A percentile compares a stretch with the other conserved stretches of the same genome.
Conservation (phyloP, 2,329 filamentous ascomycete species). For the Ophiosphaerella herpotricha region DNA sequence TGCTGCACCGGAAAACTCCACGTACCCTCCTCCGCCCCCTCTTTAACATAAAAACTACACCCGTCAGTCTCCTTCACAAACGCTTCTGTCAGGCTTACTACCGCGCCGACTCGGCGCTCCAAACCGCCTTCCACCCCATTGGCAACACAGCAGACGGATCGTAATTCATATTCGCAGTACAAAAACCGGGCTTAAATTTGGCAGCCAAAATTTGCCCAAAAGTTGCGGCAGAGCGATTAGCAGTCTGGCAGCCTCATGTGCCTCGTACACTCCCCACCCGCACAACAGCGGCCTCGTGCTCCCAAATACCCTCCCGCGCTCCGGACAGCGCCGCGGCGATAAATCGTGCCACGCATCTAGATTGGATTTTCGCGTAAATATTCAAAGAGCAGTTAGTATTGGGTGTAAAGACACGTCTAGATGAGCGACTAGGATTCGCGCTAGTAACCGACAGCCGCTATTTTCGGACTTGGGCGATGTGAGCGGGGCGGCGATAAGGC, state of each 20-base stretch:
- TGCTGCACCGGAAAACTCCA: neutral
- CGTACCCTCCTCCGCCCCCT: slow-evolving; percentile 1
- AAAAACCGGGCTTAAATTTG: too few species aligned
- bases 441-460: too few species aligned
- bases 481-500: neutral
- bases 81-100: slow-evolving; percentile 1
- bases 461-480: neutral
- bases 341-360: too few species aligned
- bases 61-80: neutral
- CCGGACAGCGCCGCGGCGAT: too few species aligned
- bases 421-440: too few species aligned
- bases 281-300: too few species aligned
- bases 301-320: too few species aligned
- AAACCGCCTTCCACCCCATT: slow-evolving; percentile 7
- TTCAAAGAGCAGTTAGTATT: neutral
- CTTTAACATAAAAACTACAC: slow-evolving; percentile 4
- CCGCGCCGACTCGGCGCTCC: slow-evolving; percentile 13
- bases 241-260: too few species aligned
- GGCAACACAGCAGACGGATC: neutral
- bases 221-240: too few species aligned
- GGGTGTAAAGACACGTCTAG: too few species aligned
- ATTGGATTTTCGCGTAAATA: neutral
- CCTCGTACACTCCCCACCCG: too few species aligned
- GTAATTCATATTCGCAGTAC: neutral
- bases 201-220: too few species aligned